phyloP scores from a whole-genome alignment of 495 filamentous ascomycete species.

The Rostrohypoxylon terebratum region DNA sequence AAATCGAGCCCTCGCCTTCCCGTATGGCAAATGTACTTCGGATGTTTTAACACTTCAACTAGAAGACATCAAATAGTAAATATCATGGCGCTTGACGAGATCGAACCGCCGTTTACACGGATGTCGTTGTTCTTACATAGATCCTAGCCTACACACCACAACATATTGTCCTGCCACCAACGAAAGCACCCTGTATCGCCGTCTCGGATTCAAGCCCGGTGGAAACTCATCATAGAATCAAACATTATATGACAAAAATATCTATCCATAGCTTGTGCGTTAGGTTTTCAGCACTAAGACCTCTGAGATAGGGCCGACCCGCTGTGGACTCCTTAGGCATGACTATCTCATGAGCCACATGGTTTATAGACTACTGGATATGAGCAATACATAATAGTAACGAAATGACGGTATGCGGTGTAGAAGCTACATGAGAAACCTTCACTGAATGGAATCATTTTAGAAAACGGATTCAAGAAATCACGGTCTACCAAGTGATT shows the following conservation, averaged over 20 bases:
- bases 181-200: constrained; percentile 11
- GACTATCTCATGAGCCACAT: no score
- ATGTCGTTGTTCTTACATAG: constrained; percentile 1
- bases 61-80: background rate
- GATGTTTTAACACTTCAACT: no score
- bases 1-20: no score
- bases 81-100: constrained; percentile 28
- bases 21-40: no score
- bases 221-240: background rate
- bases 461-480: background rate
- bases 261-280: background rate
- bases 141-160: constrained; percentile 13
- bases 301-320: constrained; percentile 5
- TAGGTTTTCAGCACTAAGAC: constrained; percentile 16
- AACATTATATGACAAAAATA: constrained; percentile 7
- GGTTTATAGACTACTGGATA: background rate
- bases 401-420: background rate
- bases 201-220: background rate
- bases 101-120: constrained; percentile 42
- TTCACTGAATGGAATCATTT: background rate
- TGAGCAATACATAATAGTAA: constrained; percentile 7
- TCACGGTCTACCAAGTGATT: background rate
- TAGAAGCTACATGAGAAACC: background rate
- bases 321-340: no score
- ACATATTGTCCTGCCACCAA: constrained; percentile 31